Evolutionary conservation across 139 green algal genomes (phyloP).

Genomic region (Chlorella ohadii): DNA sequence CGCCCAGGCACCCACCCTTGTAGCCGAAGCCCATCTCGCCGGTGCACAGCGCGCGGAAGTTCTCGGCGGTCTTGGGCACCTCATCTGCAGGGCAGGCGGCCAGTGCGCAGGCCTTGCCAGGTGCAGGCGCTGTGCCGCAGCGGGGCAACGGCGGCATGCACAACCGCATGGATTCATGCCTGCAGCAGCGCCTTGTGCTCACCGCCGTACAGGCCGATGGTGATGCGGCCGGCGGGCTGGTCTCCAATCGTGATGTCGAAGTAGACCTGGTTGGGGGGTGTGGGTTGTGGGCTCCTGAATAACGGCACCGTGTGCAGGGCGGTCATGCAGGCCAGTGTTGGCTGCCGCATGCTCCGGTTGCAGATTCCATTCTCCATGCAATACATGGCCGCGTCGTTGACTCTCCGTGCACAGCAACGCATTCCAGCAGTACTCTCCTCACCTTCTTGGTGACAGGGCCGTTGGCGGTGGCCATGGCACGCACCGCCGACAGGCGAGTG

Average conservation of each 20-base stretch:
- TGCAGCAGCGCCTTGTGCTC: neutral
- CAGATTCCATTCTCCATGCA: too few relatives aligned
- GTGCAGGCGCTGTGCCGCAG: too few relatives aligned
- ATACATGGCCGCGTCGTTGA: too few relatives aligned
- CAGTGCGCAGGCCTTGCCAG: too few relatives aligned
- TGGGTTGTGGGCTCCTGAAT: too few relatives aligned
- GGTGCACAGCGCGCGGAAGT: constrained; percentile 93
- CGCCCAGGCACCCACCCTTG: constrained; percentile 28
- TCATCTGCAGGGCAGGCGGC: constrained; percentile 67
- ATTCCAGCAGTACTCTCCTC: neutral
- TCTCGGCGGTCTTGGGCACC: constrained; percentile 88
- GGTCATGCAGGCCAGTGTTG: too few relatives aligned
- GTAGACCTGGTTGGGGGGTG: neutral
- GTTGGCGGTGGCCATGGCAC: neutral
- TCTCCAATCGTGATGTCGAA: constrained; percentile 56
- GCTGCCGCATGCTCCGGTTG: too few relatives aligned
- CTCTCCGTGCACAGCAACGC: too few relatives aligned
- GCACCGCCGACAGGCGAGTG: constrained; percentile 7
- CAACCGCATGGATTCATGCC: too few relatives aligned
- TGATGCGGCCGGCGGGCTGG: constrained; percentile 79
- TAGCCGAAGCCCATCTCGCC: constrained; percentile 62
- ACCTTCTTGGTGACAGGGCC: constrained; percentile 40
- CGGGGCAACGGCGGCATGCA: too few relatives aligned
- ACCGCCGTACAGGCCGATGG: constrained; percentile 88
- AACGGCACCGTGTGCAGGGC: too few relatives aligned